phyloP scores from a whole-genome alignment of 768 basidiomycete species.

The Brasilioporus rufonigricans region DNA sequence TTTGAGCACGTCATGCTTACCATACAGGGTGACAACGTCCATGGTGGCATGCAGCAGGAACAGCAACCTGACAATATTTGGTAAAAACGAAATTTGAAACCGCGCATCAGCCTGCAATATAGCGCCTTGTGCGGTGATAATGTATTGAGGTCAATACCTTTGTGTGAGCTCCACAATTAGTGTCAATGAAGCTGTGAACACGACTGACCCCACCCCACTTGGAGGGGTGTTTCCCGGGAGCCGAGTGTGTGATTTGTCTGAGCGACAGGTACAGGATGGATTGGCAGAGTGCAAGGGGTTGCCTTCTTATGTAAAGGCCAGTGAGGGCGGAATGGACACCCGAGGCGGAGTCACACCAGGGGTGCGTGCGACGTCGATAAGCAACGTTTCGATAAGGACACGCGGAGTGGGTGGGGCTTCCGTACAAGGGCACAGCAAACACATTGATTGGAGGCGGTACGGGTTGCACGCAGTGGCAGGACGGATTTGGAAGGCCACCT shows the following conservation, averaged over 20 bases:
- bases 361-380: no score
- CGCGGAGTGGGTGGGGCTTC: background rate
- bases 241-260: background rate
- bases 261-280: background rate
- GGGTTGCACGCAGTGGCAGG: background rate
- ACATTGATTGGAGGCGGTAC: background rate
- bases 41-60: background rate
- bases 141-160: background rate
- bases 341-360: no score
- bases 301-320: no score
- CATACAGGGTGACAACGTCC: background rate
- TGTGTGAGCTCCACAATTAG: background rate
- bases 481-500: constrained; percentile 6
- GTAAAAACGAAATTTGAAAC: background rate
- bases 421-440: background rate
- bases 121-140: background rate
- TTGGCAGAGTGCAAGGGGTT: no score
- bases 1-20: background rate
- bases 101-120: background rate
- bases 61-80: background rate
- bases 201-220: no score
- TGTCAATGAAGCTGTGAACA: background rate
- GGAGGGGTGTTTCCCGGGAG: background rate
- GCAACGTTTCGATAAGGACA: constrained; percentile 7
- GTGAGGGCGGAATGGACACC: no score